Base-by-base conservation (phyloP, 257 asterid species). In the Solanum acaule region DNA sequence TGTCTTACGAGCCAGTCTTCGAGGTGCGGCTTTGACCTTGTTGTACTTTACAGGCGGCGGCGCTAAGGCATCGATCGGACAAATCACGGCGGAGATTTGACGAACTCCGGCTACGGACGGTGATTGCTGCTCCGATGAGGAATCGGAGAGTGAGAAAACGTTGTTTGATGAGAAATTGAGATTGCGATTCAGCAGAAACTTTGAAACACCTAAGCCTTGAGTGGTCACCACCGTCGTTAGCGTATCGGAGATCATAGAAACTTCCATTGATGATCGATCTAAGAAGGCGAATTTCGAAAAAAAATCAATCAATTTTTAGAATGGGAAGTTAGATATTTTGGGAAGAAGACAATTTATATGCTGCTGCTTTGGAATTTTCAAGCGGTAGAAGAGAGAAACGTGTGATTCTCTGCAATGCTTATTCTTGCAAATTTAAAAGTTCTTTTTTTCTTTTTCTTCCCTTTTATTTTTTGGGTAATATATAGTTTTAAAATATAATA, bases 191-290 rank as follows among this genome's bases (percentile, higher is more conserved):
- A 93, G 90, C 75, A 87, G 81, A 90, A 86, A 86, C 42, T 93
- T 95, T 10, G 97, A 93, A 46, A 89, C 56, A 44, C 90, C 89
- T 15, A 93, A 31, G 3, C 92, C 92, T 88, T 95, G 98, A 10
- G 94, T 84, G 1, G 97, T 90, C 0, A 94, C 92, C 75, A 93
- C 87, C 29, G 93, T 87, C 33, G 95, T 89, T 12, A 96, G 81
- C 2, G 96, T 76, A 44, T 96, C 97, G 87, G 98, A 92, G 4
- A 95, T 84, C 49, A 94, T 79, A 42, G 93, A 56, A 84, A 94
- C 73, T 76, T 95, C 98, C 99, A 96, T 96, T 16, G 91, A 85
- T 63, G 34, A 70, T 5, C 33, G 33, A n/a, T n/a, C 33, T 61
- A 61, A 59, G 75, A 65, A 65, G 42, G 81, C 7, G 82, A 85